Base-by-base conservation (phyloP, 2,329 filamentous ascomycete species). In the Colletotrichum orbiculare region DNA sequence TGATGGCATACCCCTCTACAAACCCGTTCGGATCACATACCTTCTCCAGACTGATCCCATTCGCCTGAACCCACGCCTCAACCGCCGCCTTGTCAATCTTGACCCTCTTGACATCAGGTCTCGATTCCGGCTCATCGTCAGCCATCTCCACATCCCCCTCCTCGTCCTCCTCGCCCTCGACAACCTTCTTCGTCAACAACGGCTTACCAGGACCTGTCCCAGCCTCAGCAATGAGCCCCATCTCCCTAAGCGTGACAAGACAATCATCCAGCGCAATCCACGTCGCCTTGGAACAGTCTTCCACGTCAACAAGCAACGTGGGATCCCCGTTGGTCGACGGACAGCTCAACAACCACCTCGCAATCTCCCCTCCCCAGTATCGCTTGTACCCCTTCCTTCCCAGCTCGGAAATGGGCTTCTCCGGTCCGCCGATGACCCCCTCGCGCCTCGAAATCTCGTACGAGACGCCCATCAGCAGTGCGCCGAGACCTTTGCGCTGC, bases 391-490 rank as follows among this genome's bases (percentile, higher is more conserved):
- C 93, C 72, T 88, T 91, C 70, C 88, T 87, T 1, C 95, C 95
- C 52, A 97, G 85, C 67, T 95, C 91, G 17, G 92, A 96, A 48
- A 98, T 89, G 9, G 95, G 96, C 76, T 96, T 96, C 80, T 99
- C 96, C 0, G 96, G 96, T 0, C 96, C 95, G 41, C 96, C 96
- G 35, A 97, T 85, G 47, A 95, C 84, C 7, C 89, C 89, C 74
- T 98, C 94, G 60, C 92, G 87, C 52, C 89, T 87, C 17, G 94
- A 95, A 50, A 99, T 90, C 76, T 96, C 94, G 77, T 99, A 99
- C 42, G 92, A 96, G 2, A 96, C 88, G 6, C 93, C 94, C 88
- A 99, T 98, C 38, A 99, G 84, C 54, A 98, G 81, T 55, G 93
- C 89, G 0, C 96, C 96, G 0, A 98, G 85, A 1, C 95, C 94